A percentile compares a stretch with the other conserved stretches of the same genome.
Evolutionary conservation across 257 asterid genomes (phyloP).

Genomic region (Nicotiana otophora): DNA sequence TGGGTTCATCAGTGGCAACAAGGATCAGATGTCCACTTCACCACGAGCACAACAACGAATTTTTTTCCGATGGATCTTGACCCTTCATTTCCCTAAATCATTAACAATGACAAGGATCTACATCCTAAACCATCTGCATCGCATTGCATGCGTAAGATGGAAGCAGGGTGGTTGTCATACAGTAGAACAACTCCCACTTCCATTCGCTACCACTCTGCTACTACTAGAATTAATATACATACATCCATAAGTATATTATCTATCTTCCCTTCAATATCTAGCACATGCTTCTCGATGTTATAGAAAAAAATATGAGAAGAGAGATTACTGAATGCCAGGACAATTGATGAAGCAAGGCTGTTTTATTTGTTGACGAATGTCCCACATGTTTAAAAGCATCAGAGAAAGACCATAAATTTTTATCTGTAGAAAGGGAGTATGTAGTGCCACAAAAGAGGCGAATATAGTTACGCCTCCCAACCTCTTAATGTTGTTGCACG

Average conservation of each 20-base stretch:
- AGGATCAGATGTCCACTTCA: too few species aligned
- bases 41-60: too few species aligned
- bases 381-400: background rate
- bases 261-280: background rate
- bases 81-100: too few species aligned
- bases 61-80: too few species aligned
- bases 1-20: too few species aligned
- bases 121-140: too few species aligned
- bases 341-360: background rate
- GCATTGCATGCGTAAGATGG: too few species aligned
- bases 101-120: too few species aligned
- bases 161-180: too few species aligned
- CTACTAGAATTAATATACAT: too few species aligned
- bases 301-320: background rate
- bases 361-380: background rate
- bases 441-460: background rate
- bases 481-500: constrained; percentile 90
- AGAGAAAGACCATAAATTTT: background rate
- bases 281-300: background rate
- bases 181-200: too few species aligned
- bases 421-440: background rate
- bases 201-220: too few species aligned
- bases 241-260: background rate
- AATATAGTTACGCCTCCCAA: constrained; percentile 59
- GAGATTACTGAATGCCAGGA: background rate